phyloP scores from a whole-genome alignment of 2,329 filamentous ascomycete genomes.

The Aspergillus aculeatinus region DNA sequence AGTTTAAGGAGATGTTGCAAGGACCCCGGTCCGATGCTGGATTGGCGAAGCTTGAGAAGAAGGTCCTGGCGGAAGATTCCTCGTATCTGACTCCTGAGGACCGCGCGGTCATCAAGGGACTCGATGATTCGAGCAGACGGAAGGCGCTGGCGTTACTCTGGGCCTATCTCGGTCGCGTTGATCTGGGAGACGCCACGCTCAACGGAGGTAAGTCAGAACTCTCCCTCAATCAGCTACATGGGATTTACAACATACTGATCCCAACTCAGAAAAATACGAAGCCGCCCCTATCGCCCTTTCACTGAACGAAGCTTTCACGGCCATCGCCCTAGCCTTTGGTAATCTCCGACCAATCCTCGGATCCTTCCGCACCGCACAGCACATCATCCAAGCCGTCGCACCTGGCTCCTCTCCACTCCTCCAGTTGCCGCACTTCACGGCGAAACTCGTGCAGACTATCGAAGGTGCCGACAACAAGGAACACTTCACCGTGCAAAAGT shows the following conservation, averaged over 20 bases:
- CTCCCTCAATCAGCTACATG: not conserved
- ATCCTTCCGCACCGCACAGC: conserved; percentile 79
- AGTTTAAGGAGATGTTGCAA: conserved; percentile 74
- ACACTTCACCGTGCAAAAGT: conserved; percentile 78
- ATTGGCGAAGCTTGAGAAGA: conserved; percentile 79
- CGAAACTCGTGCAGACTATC: conserved; percentile 50
- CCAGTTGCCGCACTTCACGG: conserved; percentile 84
- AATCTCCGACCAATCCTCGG: conserved; percentile 78
- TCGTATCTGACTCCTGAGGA: conserved; percentile 68
- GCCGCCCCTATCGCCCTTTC: conserved; percentile 82
- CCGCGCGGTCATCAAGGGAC: conserved; percentile 70
- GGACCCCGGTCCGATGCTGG: conserved; percentile 78
- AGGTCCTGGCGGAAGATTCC: conserved; percentile 65
- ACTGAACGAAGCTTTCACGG: conserved; percentile 81
- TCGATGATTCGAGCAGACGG: conserved; percentile 76
- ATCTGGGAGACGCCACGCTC: conserved; percentile 74
- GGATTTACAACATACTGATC: conserved; percentile 17
- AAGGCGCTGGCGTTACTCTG: conserved; percentile 89
- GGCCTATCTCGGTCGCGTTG: conserved; percentile 89
- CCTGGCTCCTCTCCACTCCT: conserved; percentile 83
- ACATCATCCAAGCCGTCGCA: conserved; percentile 83
- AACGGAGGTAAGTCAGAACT: conserved; percentile 56
- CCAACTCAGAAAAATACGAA: conserved; percentile 70
- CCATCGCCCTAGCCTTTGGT: conserved; percentile 84
- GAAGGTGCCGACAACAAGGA: conserved; percentile 64